phyloP scores from a whole-genome alignment of 352 stramenopile genomes.

The Aphanomyces cochlioides region DNA sequence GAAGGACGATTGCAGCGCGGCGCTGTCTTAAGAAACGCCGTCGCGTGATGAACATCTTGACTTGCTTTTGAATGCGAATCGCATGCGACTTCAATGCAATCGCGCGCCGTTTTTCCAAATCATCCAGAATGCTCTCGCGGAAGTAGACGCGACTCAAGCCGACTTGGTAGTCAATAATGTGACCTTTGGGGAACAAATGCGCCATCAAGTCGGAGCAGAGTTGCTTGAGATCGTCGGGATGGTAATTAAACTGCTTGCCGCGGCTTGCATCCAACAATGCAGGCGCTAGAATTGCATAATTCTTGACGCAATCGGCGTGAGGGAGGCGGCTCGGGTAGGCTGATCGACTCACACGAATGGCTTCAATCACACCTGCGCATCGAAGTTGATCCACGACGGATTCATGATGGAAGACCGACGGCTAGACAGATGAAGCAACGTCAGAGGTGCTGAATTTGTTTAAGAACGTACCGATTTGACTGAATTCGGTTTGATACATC shows the following conservation, averaged over 20 bases:
- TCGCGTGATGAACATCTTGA: conserved; percentile 59
- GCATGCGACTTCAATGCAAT: conserved; percentile 69
- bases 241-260: not conserved
- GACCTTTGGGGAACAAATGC: conserved; percentile 57
- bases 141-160: conserved; percentile 83
- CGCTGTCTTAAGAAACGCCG: conserved; percentile 51
- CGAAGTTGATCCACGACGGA: conserved; percentile 81
- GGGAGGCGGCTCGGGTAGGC: conserved; percentile 78
- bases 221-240: conserved; percentile 7
- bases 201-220: conserved; percentile 63
- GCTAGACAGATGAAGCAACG: conserved; percentile 35
- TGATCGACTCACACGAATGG: conserved; percentile 81
- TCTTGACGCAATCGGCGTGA: conserved; percentile 75
- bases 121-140: conserved; percentile 76
- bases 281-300: conserved; percentile 46
- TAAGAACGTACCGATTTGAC: conserved; percentile 44
- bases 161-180: conserved; percentile 85
- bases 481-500: conserved; percentile 78
- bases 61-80: conserved; percentile 69
- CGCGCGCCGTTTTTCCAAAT: conserved; percentile 67
- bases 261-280: conserved; percentile 26
- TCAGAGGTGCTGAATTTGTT: not conserved
- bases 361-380: conserved; percentile 82
- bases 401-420: conserved; percentile 38
- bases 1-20: conserved; percentile 47